Evolutionary conservation across 164 flowering plant genomes (phyloP).

Genomic region (Chloranthus sessilifolius): DNA sequence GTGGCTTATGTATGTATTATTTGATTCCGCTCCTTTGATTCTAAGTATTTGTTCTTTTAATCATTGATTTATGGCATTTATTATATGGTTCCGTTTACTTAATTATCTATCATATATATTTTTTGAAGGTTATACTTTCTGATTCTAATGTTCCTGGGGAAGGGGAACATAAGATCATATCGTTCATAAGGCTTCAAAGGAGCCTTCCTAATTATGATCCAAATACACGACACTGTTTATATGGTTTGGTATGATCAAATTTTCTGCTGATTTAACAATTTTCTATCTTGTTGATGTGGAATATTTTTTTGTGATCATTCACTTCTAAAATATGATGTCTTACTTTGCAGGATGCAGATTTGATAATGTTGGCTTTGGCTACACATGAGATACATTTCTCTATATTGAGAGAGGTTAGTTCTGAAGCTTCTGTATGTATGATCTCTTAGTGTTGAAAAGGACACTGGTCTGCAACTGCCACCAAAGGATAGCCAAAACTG

Average conservation of each 20-base stretch:
- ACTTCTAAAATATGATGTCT: too few species aligned
- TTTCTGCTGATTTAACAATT: background rate
- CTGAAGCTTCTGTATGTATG: background rate
- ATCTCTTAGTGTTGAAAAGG: too few species aligned
- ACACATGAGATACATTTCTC: conserved; percentile 41
- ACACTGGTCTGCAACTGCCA: too few species aligned
- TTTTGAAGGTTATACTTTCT: conserved; percentile 40
- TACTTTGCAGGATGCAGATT: conserved; percentile 53
- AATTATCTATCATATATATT: too few species aligned
- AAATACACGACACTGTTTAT: conserved; percentile 44
- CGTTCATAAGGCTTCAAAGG: conserved; percentile 38
- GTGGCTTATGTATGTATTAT: too few species aligned
- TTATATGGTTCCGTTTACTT: too few species aligned
- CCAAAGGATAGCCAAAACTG: too few species aligned
- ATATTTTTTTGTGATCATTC: background rate
- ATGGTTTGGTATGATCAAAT: conserved; percentile 37
- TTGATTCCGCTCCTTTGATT: too few species aligned
- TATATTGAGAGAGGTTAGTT: conserved; percentile 35
- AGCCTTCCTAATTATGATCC: conserved; percentile 29
- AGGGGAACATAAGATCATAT: conserved; percentile 57
- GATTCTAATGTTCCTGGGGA: conserved; percentile 59
- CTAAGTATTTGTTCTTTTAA: too few species aligned
- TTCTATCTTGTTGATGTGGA: background rate
- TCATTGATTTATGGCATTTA: too few species aligned
- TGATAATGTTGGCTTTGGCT: conserved; percentile 48